Percentiles rank a stretch among this genome's conserved stretches.
Evolutionary conservation across 2,329 filamentous ascomycete genomes (phyloP).

Genomic region (Aspergillus felis): DNA sequence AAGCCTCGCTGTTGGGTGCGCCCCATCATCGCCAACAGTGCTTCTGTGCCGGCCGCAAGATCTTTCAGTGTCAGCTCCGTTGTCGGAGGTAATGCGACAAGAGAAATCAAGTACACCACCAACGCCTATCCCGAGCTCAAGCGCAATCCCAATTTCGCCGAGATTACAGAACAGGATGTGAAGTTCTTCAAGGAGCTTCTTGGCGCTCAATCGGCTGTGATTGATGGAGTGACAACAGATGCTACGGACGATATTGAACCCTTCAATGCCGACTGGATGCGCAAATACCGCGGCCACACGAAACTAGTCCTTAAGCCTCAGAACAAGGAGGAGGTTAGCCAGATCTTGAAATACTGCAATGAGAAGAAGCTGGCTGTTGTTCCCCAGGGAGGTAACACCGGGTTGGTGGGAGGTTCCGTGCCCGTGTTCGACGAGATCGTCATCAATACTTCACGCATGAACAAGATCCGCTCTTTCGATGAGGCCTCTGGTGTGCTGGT

Average conservation of each 20-base stretch:
- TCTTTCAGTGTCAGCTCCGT: slow-evolving; percentile 28
- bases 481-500: slow-evolving; percentile 87
- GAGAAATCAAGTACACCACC: slow-evolving; percentile 68
- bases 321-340: slow-evolving; percentile 82
- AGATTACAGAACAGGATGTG: slow-evolving; percentile 74
- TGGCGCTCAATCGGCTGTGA: slow-evolving; percentile 70
- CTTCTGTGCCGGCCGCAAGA: slow-evolving; percentile 19
- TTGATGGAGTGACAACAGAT: slow-evolving; percentile 76
- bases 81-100: slow-evolving; percentile 22
- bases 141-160: slow-evolving; percentile 67
- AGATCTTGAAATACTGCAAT: slow-evolving; percentile 92
- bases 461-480: slow-evolving; percentile 85
- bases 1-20: slow-evolving; percentile 22
- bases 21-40: slow-evolving; percentile 17
- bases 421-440: slow-evolving; percentile 99
- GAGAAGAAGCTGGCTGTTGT: slow-evolving; percentile 88
- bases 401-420: slow-evolving; percentile 89
- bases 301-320: slow-evolving; percentile 81
- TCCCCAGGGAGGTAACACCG: slow-evolving; percentile 95
- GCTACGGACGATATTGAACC: slow-evolving; percentile 76
- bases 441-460: slow-evolving; percentile 86
- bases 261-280: slow-evolving; percentile 99
- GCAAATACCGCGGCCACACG: slow-evolving; percentile 91
- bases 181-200: slow-evolving; percentile 77
- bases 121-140: slow-evolving; percentile 77